Base-by-base conservation (phyloP, 2,329 filamentous ascomycete species). In the Paraconiothyrium sp. region DNA sequence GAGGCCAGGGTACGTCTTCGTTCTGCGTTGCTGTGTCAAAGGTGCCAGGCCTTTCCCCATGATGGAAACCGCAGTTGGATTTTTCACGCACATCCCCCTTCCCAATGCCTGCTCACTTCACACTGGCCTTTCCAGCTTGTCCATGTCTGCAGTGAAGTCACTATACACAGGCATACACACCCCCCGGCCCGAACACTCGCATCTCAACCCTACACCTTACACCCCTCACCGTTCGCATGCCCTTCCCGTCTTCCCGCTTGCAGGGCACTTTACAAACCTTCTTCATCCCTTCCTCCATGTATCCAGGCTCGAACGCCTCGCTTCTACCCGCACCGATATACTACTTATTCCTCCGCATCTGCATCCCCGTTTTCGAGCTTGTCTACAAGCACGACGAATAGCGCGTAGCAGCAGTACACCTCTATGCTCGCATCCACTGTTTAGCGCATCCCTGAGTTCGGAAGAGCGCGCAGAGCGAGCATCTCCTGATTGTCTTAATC, bases 231-330 rank as follows among this genome's bases (percentile, higher is more conserved):
- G 20, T 50, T 35, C 47, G 27, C 47, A 22, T 52, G 34, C 3
- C 10, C 34, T 39, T 52, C 49, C 49, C 49, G 49, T 20, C 49
- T 10, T 52, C 37, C 39, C 52, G 52, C 27, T 30, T 6, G 27
- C 27, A 6, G 27, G 27, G 27, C 52, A 55, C 39, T 55, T 34
- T 55, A 11, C 39, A 55, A 55, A 44, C 52, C 39, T 55, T 44
- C 52, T 32, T 6, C 39, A 6, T 24, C 35, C 32, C 16, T 10
- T 37, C 48, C 16, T 24, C 24, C 47, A n/a, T 24, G n/a, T 13
- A 13, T 20, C 51, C 37, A 44, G 22, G 22, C 37, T 44, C 37
- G 13, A 41, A 11, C 34, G n/a, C n/a, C 34, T 52, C 49, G 49
- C 49, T 41, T 52, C 49, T 39, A 39, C 49, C 49, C 49, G 49